These are phyloP conservation scores for Zasmidium angulare DNA, from an alignment of 2,329 filamentous ascomycete species.

Conservation along the genomic window DNA sequence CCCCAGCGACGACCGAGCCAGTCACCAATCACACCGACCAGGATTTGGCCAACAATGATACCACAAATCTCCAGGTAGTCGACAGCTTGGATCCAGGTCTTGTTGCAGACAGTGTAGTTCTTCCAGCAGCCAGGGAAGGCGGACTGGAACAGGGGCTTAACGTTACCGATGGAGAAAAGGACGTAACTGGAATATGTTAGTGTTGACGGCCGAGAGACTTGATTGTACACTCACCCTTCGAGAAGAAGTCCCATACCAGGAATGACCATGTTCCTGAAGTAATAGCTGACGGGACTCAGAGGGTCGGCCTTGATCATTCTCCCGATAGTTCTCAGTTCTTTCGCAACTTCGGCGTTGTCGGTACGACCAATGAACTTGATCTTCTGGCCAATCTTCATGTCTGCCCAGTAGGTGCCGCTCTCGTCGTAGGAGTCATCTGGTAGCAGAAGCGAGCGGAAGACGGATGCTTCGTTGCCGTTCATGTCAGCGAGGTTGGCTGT, in stretches of 20 bases:
- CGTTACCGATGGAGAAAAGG: constrained; percentile 93
- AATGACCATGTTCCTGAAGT: constrained; percentile 86
- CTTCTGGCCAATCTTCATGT: constrained; percentile 70
- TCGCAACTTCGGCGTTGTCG: constrained; percentile 67
- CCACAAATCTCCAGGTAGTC: constrained; percentile 91
- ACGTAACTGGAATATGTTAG: constrained; percentile 64
- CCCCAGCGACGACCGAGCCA: constrained; percentile 90
- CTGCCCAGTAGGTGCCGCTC: constrained; percentile 89
- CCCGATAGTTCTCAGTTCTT: constrained; percentile 68
- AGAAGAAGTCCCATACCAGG: constrained; percentile 89
- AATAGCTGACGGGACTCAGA: constrained; percentile 78
- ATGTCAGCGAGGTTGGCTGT: constrained; percentile 49
- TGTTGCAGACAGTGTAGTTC: constrained; percentile 60
- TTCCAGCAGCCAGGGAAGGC: constrained; percentile 79
- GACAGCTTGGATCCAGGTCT: constrained; percentile 79
- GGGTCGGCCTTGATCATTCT: constrained; percentile 84
- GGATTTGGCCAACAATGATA: constrained; percentile 90
- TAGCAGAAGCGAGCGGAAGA: constrained; percentile 77
- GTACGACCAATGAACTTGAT: constrained; percentile 73
- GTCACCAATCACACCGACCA: constrained; percentile 78
- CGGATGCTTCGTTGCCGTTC: constrained; percentile 58
- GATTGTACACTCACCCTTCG: constrained; percentile 62
- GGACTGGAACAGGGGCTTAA: constrained; percentile 75
- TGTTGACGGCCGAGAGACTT: not conserved
- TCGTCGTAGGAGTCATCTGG: constrained; percentile 85